These are phyloP conservation scores for Quercus suber DNA, from an alignment of 306 rosid genomes.

Conservation along the genomic window DNA sequence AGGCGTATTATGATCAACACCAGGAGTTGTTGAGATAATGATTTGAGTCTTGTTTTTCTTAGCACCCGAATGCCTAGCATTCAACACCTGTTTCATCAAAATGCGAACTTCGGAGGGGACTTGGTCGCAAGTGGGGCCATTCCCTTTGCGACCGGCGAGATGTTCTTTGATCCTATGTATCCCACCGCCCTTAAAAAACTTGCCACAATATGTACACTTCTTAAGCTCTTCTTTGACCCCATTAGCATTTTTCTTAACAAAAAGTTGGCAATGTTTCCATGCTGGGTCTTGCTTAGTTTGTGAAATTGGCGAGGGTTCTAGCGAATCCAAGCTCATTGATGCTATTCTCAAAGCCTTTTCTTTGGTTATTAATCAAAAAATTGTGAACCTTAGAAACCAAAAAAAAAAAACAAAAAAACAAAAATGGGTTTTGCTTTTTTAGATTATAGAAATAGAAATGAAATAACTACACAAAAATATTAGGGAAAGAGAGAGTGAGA, in stretches of 20 bases:
- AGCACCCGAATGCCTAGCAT: conserved; percentile 57
- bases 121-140: conserved; percentile 70
- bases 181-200: conserved; percentile 94
- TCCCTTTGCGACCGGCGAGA: conserved; percentile 86
- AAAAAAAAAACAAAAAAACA: too few species aligned
- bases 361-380: too few species aligned
- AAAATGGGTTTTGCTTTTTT: too few species aligned
- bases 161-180: conserved; percentile 98
- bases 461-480: too few species aligned
- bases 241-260: conserved; percentile 61
- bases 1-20: neutral
- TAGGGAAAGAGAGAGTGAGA: too few species aligned
- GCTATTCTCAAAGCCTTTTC: too few species aligned
- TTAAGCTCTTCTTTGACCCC: conserved; percentile 53
- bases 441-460: too few species aligned
- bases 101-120: conserved; percentile 75
- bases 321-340: too few species aligned
- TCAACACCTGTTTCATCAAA: conserved; percentile 69
- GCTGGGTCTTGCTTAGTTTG: conserved; percentile 75
- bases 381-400: too few species aligned
- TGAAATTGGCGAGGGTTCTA: too few species aligned
- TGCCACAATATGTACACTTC: conserved; percentile 66
- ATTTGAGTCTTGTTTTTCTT: conserved; percentile 72
- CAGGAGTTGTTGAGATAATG: neutral
- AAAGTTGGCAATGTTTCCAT: conserved; percentile 93